These are phyloP conservation scores for Nothophaeocryptopus gaeumannii DNA, from an alignment of 2,329 filamentous ascomycete genomes.

Conservation along the genomic window DNA sequence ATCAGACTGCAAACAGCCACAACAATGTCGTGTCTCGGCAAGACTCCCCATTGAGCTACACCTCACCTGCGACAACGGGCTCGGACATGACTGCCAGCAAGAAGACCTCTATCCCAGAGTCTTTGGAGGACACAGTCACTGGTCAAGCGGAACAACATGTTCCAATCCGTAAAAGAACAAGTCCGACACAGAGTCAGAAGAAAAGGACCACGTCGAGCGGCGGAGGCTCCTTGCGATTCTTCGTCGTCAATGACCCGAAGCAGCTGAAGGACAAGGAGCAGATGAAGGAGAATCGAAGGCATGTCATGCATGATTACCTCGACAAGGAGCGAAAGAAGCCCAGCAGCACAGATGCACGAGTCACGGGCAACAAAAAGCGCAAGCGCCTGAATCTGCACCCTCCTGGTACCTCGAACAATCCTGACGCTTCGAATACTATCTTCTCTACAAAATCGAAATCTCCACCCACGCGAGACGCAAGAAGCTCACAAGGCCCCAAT, in stretches of 20 bases:
- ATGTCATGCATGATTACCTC: slow-evolving; percentile 35
- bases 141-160: no score
- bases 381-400: slow-evolving; percentile 7
- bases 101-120: no score
- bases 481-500: no score
- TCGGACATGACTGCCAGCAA: no score
- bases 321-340: slow-evolving; percentile 31
- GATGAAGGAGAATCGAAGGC: slow-evolving; percentile 30
- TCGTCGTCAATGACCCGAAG: slow-evolving; percentile 28
- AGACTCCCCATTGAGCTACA: no score
- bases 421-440: slow-evolving; percentile 3
- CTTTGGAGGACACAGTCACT: no score
- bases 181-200: no score
- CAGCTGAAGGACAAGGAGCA: slow-evolving; percentile 30
- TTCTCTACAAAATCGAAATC: not conserved
- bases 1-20: no score
- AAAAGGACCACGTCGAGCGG: no score
- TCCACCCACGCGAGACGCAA: not conserved
- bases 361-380: slow-evolving; percentile 18
- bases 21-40: no score
- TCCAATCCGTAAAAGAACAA: no score
- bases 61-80: no score
- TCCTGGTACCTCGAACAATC: not conserved
- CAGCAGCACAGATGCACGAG: slow-evolving; percentile 25
- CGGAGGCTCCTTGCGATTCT: slow-evolving; percentile 21